Base-by-base conservation (phyloP, 2,329 filamentous ascomycete genomes). In the Ophiostoma novo-ulmi region DNA sequence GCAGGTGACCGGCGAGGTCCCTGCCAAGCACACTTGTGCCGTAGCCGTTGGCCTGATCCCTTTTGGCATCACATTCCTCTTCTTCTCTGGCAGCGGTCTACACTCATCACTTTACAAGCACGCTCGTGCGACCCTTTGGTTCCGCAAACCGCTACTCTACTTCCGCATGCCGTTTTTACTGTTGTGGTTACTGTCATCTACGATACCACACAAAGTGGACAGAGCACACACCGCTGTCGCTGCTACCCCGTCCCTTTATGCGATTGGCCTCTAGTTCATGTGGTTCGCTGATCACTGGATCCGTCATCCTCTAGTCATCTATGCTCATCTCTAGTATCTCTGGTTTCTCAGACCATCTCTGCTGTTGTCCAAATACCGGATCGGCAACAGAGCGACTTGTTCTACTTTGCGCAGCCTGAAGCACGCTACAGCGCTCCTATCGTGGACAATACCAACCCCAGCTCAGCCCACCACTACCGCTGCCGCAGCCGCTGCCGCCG, bases 211-310 rank as follows among this genome's bases (percentile, higher is more conserved):
- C 44, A 48, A 20, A 48, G 17, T 20, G 7, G 17, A 48, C 44
- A 17, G 14, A 48, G 44, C 7, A 5, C 44, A n/a, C 44, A 58
- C 52, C 52, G 52, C 52, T 11, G n/a, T 13, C 52, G 52, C 52
- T 58, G 22, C 52, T 13, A 58, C 52, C 8, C 20, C 52, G n/a
- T 14, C 52, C 52, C 17, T 31, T 58, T 26, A 5, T 58, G 4
- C n/a, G 13, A 58, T 31, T 58, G 52, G 52, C 52, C 52, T 26
- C 8, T 26, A 10, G 6, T 13, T 13, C 22, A 26, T 58, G 52
- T 26, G n/a, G 52, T 22, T 11, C n/a, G 52, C 52, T 58, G 52
- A 58, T 58, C 52, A 58, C 52, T 58, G 52, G 52, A 58, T 58
- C 52, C 4, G 52, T 31, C 52, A 58, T 58, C 22, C 52, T 58